These are phyloP conservation scores for Aspergillus uvarum DNA, from an alignment of 2,329 filamentous ascomycete genomes.

Conservation along the genomic window DNA sequence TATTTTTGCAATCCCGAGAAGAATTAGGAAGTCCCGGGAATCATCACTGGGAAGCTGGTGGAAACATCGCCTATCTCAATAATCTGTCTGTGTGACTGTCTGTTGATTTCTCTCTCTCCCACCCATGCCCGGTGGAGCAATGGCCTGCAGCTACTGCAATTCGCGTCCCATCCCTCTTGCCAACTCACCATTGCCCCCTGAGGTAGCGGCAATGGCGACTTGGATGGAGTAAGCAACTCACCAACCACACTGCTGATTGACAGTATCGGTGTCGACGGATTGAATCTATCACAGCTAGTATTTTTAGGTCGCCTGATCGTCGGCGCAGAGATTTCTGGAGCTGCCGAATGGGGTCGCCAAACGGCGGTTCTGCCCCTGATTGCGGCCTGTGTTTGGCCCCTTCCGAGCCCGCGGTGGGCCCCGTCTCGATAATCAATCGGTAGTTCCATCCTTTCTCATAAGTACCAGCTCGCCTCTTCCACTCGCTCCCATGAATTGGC, in stretches of 20 bases:
- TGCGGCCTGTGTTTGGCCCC: constrained; percentile 1
- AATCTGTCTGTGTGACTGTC: not conserved
- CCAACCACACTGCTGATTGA: not conserved
- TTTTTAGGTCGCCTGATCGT: constrained; percentile 10
- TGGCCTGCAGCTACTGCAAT: not conserved
- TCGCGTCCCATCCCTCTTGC: not conserved
- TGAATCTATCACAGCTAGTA: not conserved
- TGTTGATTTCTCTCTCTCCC: not conserved
- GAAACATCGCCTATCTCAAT: not conserved
- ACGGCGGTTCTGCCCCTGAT: constrained; percentile 4
- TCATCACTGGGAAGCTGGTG: not conserved
- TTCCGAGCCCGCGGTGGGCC: constrained; percentile 3
- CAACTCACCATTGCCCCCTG: not conserved
- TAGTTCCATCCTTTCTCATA: not conserved
- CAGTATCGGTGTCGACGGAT: not conserved
- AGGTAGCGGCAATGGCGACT: not conserved
- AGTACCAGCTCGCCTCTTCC: not conserved
- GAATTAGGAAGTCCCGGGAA: not conserved
- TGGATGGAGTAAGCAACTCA: not conserved
- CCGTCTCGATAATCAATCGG: constrained; percentile 1
- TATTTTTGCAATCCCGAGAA: not conserved
- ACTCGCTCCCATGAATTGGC: not conserved
- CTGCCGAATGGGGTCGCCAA: not conserved
- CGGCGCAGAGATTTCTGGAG: constrained; percentile 6
- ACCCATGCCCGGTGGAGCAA: not conserved